Evolutionary conservation across 495 filamentous ascomycete genomes (phyloP).

Genomic region (Neurospora sp.): DNA sequence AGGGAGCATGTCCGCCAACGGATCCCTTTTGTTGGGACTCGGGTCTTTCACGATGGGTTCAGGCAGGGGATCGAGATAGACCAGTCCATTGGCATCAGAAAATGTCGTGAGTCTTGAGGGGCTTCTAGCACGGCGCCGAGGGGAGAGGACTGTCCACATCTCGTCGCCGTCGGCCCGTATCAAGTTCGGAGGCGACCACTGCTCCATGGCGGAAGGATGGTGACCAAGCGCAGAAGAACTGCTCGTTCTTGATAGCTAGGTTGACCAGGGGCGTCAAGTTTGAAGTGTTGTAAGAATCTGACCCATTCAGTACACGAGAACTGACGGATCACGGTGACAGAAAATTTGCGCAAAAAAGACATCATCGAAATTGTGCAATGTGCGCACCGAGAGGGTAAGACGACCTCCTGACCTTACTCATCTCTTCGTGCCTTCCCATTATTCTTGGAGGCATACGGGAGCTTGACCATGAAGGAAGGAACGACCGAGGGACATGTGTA

Average conservation of each 20-base stretch:
- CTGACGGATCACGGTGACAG: neutral
- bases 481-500: neutral
- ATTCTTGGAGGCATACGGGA: neutral
- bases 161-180: neutral
- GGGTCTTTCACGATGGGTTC: neutral
- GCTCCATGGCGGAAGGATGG: neutral
- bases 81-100: neutral
- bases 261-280: neutral
- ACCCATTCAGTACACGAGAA: neutral
- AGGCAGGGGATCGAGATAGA: neutral
- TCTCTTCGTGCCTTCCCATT: neutral
- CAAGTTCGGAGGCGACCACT: neutral
- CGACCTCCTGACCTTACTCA: neutral
- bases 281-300: neutral
- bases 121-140: neutral
- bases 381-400: neutral
- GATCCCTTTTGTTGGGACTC: neutral
- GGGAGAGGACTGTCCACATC: neutral
- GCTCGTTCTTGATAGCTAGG: neutral
- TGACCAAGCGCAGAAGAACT: neutral
- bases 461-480: neutral
- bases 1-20: constrained; percentile 1
- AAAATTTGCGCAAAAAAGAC: neutral
- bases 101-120: neutral
- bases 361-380: neutral